Conservation (phyloP, 2,329 filamentous ascomycete genomes). For the Sclerotiophoma versabilis region DNA sequence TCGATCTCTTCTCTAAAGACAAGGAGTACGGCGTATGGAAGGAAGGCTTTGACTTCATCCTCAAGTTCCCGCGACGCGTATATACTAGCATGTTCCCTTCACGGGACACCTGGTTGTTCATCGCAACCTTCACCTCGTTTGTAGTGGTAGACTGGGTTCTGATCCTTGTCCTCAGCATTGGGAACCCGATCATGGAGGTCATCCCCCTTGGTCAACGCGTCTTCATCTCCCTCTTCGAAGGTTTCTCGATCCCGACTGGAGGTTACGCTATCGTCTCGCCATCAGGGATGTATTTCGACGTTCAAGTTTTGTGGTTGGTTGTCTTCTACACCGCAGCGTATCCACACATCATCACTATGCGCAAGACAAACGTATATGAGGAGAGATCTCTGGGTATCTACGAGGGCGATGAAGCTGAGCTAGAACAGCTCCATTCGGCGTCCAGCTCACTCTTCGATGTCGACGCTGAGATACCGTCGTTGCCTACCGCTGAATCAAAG, state of each 20-base stretch:
- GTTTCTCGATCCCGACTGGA: slow-evolving; percentile 33
- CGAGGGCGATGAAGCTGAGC: slow-evolving; percentile 28
- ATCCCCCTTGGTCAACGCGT: slow-evolving; percentile 29
- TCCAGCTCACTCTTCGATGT: slow-evolving; percentile 30
- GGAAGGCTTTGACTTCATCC: slow-evolving; percentile 31
- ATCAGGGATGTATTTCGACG: slow-evolving; percentile 29
- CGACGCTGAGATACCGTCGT: slow-evolving; percentile 19
- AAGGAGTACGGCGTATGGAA: slow-evolving; percentile 34
- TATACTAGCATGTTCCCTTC: slow-evolving; percentile 33
- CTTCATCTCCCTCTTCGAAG: slow-evolving; percentile 32
- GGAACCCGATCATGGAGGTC: slow-evolving; percentile 31
- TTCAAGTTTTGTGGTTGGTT: slow-evolving; percentile 31
- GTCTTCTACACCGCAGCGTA: slow-evolving; percentile 32
- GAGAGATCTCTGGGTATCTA: slow-evolving; percentile 30
- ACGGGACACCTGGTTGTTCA: slow-evolving; percentile 30
- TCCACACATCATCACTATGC: slow-evolving; percentile 34
- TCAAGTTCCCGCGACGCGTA: slow-evolving; percentile 27
- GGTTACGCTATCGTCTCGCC: slow-evolving; percentile 32
- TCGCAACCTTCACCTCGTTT: slow-evolving; percentile 27
- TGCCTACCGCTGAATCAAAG: slow-evolving; percentile 13
- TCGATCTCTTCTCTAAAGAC: slow-evolving; percentile 24
- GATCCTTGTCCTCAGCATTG: slow-evolving; percentile 29
- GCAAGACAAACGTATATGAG: slow-evolving; percentile 32
- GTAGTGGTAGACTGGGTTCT: slow-evolving; percentile 29
- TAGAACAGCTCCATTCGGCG: slow-evolving; percentile 31